These are phyloP conservation scores for Venturiaceae sp. DNA, from an alignment of 2,329 filamentous ascomycete species.

Conservation along the genomic window DNA sequence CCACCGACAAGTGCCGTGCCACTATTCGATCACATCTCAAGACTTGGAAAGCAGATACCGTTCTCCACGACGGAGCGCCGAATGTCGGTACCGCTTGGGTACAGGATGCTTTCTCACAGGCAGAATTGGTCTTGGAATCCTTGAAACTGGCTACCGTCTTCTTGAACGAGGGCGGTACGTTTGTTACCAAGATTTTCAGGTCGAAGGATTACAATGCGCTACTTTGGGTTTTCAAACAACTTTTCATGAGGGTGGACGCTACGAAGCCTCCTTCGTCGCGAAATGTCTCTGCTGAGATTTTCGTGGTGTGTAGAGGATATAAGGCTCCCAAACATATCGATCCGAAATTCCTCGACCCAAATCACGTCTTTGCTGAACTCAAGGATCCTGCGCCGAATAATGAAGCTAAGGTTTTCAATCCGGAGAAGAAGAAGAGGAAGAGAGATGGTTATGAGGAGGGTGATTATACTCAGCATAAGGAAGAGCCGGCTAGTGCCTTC, in stretches of 20 bases:
- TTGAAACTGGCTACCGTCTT: slow-evolving; percentile 95
- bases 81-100: slow-evolving; percentile 98
- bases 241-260: slow-evolving; percentile 91
- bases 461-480: slow-evolving; percentile 87
- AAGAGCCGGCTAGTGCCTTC: slow-evolving; percentile 80
- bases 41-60: slow-evolving; percentile 91
- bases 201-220: slow-evolving; percentile 95
- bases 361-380: slow-evolving; percentile 87
- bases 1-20: slow-evolving; percentile 87
- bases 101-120: slow-evolving; percentile 96
- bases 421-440: slow-evolving; percentile 89
- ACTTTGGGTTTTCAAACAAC: slow-evolving; percentile 94
- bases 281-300: slow-evolving; percentile 96
- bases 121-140: slow-evolving; percentile 80
- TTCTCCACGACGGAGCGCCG: slow-evolving; percentile 92
- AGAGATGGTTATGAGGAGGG: slow-evolving; percentile 96
- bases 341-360: slow-evolving; percentile 82
- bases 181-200: slow-evolving; percentile 95
- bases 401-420: slow-evolving; percentile 96
- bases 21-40: slow-evolving; percentile 86
- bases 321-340: slow-evolving; percentile 93
- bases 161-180: slow-evolving; percentile 76
- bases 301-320: slow-evolving; percentile 91
- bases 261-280: slow-evolving; percentile 93
- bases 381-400: slow-evolving; percentile 80